Percentiles rank a stretch among this genome's conserved stretches.
phyloP scores from a whole-genome alignment of 2,329 filamentous ascomycete species.

The Blastomyces percursus region DNA sequence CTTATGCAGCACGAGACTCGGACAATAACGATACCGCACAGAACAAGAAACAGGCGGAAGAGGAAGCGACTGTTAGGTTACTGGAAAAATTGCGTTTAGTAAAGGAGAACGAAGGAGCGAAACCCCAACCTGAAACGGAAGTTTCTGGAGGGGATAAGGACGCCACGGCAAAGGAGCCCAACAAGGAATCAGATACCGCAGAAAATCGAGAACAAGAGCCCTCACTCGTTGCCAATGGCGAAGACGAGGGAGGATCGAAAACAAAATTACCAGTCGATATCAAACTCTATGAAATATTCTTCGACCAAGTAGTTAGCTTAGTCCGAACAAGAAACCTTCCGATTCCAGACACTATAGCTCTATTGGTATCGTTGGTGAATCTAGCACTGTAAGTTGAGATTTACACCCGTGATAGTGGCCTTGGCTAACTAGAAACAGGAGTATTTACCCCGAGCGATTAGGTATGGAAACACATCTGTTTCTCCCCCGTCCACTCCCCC shows the following conservation, averaged over 20 bases:
- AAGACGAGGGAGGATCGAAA: slow-evolving; percentile 29
- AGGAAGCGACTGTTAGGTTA: slow-evolving; percentile 68
- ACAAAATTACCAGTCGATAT: slow-evolving; percentile 47
- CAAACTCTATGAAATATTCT: slow-evolving; percentile 94
- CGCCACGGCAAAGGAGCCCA: slow-evolving; percentile 17
- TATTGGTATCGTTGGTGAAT: slow-evolving; percentile 88
- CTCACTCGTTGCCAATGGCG: slow-evolving; percentile 24
- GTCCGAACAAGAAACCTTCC: slow-evolving; percentile 84
- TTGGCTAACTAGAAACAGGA: slow-evolving; percentile 38
- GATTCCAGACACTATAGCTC: slow-evolving; percentile 86
- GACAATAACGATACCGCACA: slow-evolving; percentile 59
- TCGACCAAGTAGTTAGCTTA: slow-evolving; percentile 85
- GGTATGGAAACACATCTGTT: slow-evolving; percentile 17
- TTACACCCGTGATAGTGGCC: neutral
- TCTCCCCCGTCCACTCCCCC: no score
- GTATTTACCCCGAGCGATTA: slow-evolving; percentile 83
- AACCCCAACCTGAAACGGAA: slow-evolving; percentile 19
- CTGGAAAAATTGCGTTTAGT: slow-evolving; percentile 63
- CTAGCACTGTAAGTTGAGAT: slow-evolving; percentile 55
- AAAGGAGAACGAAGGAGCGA: slow-evolving; percentile 24
- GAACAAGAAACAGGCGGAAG: slow-evolving; percentile 65
- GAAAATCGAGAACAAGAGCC: slow-evolving; percentile 18
- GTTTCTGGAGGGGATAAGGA: slow-evolving; percentile 25
- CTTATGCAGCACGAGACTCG: slow-evolving; percentile 84
- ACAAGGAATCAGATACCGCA: slow-evolving; percentile 23